Evolutionary conservation across 2,329 filamentous ascomycete genomes (phyloP).

Genomic region (Calycina herbarum): DNA sequence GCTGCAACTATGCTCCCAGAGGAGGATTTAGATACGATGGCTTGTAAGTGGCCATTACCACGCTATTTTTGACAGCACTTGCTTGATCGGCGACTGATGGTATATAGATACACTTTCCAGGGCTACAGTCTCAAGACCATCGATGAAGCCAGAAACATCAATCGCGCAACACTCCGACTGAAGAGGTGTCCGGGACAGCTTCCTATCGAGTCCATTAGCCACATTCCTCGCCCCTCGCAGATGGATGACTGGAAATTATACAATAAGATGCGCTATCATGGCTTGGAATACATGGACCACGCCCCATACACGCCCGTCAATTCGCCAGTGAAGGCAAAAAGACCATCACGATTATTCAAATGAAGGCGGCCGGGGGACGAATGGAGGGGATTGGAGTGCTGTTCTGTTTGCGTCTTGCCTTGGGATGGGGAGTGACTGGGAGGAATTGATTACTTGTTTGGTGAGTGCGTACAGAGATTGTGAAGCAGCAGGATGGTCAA

Average conservation of each 20-base stretch:
- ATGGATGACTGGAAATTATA: conserved; percentile 57
- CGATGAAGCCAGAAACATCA: conserved; percentile 42
- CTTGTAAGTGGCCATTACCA: conserved; percentile 44
- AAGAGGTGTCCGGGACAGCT: conserved; percentile 46
- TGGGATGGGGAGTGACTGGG: conserved; percentile 50
- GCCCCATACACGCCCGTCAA: neutral
- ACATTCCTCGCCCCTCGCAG: conserved; percentile 54
- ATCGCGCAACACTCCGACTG: conserved; percentile 48
- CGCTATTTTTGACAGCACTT: neutral
- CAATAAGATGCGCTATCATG: conserved; percentile 46
- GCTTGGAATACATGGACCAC: conserved; percentile 26
- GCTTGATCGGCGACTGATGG: conserved; percentile 12
- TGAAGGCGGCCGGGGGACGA: no score
- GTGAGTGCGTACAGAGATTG: conserved; percentile 92
- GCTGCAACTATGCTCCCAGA: conserved; percentile 50
- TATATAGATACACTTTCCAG: conserved; percentile 48
- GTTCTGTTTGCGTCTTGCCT: no score
- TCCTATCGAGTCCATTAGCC: conserved; percentile 44
- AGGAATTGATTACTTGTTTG: conserved; percentile 85
- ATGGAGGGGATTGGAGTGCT: no score
- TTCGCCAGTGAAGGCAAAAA: neutral
- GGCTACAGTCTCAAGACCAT: conserved; percentile 47
- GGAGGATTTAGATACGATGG: conserved; percentile 59
- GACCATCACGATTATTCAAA: neutral
- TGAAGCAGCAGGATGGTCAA: conserved; percentile 86